Conservation (phyloP, 768 basidiomycete species). For the Agaricus bisporus region DNA sequence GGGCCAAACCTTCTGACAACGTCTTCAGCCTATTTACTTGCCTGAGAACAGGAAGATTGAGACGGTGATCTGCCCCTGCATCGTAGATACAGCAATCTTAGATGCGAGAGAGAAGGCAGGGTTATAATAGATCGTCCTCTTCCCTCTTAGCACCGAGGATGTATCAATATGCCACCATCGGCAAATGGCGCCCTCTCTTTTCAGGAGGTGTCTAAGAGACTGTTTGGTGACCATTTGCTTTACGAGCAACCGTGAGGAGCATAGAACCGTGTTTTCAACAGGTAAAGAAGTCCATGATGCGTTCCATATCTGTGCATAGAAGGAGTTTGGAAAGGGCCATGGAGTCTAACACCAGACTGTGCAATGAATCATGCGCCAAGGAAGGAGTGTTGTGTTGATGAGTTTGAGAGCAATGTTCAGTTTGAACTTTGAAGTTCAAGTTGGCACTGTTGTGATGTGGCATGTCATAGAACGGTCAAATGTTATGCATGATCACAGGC, state of each 20-base stretch:
- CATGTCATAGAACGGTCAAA: not conserved
- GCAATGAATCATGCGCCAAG: not conserved
- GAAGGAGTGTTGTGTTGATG: not conserved
- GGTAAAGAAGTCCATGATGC: not conserved
- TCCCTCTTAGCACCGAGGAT: slow-evolving; percentile 8
- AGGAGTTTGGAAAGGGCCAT: too few species aligned
- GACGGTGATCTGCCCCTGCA: slow-evolving; percentile 27
- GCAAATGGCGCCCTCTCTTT: not conserved
- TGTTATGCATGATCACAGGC: not conserved
- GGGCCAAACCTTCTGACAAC: slow-evolving; percentile 19
- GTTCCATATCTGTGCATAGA: not conserved
- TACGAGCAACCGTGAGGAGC: not conserved
- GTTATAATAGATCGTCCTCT: slow-evolving; percentile 10
- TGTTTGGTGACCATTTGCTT: not conserved
- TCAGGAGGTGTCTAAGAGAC: not conserved
- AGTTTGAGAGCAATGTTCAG: not conserved
- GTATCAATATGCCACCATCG: slow-evolving; percentile 3
- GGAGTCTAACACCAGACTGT: not conserved
- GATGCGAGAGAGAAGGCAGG: slow-evolving; percentile 11
- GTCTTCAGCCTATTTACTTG: slow-evolving; percentile 17
- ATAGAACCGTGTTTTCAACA: not conserved
- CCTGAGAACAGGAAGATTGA: slow-evolving; percentile 10
- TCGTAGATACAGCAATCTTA: slow-evolving; percentile 15
- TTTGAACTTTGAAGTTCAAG: not conserved
- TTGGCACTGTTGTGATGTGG: not conserved